phyloP scores from a whole-genome alignment of 371 early-diverging fungal species.

The Syncephalastrum racemosum region DNA sequence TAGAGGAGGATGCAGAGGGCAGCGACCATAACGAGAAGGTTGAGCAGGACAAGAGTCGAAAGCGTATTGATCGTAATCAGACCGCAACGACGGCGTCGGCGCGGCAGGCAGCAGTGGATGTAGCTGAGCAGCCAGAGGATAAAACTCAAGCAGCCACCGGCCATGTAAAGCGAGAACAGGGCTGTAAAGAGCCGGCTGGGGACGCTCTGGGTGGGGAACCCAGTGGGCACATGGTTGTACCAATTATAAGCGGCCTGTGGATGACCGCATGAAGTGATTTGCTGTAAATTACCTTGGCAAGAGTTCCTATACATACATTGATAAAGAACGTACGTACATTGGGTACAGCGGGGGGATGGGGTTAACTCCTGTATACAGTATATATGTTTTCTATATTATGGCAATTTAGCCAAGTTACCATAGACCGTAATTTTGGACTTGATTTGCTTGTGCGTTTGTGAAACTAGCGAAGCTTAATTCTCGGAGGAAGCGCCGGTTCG shows the following conservation, averaged over 20 bases:
- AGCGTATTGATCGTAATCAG: conserved; percentile 15
- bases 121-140: conserved; percentile 34
- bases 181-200: conserved; percentile 26
- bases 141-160: conserved; percentile 32
- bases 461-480: conserved; percentile 25
- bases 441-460: conserved; percentile 13
- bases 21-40: conserved; percentile 31
- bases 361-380: too few relatives aligned
- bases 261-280: conserved; percentile 7
- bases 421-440: conserved; percentile 23
- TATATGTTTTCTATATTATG: too few relatives aligned
- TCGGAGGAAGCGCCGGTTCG: conserved; percentile 25
- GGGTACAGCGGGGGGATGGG: too few relatives aligned
- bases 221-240: conserved; percentile 12
- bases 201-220: not conserved
- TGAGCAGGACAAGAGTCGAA: conserved; percentile 25
- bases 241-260: conserved; percentile 39
- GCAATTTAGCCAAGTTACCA: conserved; percentile 26
- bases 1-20: conserved; percentile 30
- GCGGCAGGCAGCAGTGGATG: conserved; percentile 17
- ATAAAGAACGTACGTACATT: too few relatives aligned
- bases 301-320: too few relatives aligned
- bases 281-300: conserved; percentile 2
- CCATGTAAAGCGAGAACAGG: conserved; percentile 36
- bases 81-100: conserved; percentile 19